Percentiles rank a stretch among this genome's conserved stretches.
These are phyloP conservation scores for Papiliotrema fonsecae DNA, from an alignment of 1,284 basidiomycete genomes.

Conservation along the genomic window DNA sequence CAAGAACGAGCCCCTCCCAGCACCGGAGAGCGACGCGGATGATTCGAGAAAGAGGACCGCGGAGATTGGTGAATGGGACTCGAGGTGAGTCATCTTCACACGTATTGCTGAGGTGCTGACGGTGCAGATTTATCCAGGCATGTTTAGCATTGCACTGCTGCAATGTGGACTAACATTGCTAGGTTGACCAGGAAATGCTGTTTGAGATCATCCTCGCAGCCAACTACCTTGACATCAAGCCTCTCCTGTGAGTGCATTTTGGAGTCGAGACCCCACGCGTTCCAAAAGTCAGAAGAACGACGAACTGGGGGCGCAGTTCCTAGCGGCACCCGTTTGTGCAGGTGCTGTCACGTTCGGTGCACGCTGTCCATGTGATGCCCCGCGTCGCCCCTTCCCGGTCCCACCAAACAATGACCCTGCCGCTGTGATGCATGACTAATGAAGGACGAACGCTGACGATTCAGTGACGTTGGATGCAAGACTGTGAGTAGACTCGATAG, in stretches of 20 bases:
- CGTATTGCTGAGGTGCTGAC: background rate
- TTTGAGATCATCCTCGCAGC: constrained; percentile 99
- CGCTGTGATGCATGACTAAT: too few relatives aligned
- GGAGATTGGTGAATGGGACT: constrained; percentile 98
- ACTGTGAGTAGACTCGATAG: constrained; percentile 58
- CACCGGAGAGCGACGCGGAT: constrained; percentile 69
- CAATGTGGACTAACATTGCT: background rate
- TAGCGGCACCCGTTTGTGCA: background rate
- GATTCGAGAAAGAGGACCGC: constrained; percentile 96
- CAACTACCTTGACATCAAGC: constrained; percentile 99
- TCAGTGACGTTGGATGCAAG: constrained; percentile 97
- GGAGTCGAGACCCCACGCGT: too few relatives aligned
- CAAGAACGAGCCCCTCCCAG: constrained; percentile 90
- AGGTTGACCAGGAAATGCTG: constrained; percentile 74
- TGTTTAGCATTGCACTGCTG: background rate
- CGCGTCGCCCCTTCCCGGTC: background rate
- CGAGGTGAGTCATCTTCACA: constrained; percentile 59
- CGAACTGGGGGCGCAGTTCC: too few relatives aligned
- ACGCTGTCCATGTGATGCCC: too few relatives aligned
- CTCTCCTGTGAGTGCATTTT: constrained; percentile 68
- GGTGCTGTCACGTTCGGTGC: background rate
- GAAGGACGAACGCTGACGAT: background rate
- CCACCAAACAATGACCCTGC: background rate
- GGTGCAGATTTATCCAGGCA: constrained; percentile 10
- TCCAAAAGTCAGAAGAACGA: too few relatives aligned